A percentile compares a stretch with the other conserved stretches of the same genome.
Evolutionary conservation across 2,329 filamentous ascomycete species (phyloP).

Genomic region (Chlorencoelia australis): DNA sequence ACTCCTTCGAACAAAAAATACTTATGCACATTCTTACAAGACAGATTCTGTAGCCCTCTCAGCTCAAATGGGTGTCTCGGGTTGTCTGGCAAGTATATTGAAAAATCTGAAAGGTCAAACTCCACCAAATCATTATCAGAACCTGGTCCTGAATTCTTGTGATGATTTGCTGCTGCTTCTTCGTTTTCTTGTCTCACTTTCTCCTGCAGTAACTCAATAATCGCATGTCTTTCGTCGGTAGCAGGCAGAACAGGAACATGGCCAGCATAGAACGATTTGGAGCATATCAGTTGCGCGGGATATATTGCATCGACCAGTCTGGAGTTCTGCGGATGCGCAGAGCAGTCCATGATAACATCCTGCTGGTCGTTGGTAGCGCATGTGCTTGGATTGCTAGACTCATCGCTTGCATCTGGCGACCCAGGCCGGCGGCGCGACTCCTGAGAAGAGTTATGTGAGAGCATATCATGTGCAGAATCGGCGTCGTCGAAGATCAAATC

Average conservation of each 20-base stretch:
- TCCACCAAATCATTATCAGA: slow-evolving; percentile 27
- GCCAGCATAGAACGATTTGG: slow-evolving; percentile 11
- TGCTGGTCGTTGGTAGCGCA: too few relatives aligned
- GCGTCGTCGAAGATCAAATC: too few relatives aligned
- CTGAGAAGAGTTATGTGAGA: too few relatives aligned
- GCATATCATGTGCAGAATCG: too few relatives aligned
- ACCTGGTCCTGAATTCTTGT: background rate
- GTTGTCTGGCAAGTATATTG: slow-evolving; percentile 38
- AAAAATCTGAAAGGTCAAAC: slow-evolving; percentile 47
- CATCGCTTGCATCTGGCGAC: too few relatives aligned
- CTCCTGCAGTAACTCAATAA: slow-evolving; percentile 9
- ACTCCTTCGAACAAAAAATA: slow-evolving; percentile 50
- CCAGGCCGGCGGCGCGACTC: too few relatives aligned
- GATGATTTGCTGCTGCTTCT: background rate
- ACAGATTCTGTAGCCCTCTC: slow-evolving; percentile 42
- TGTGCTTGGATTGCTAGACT: too few relatives aligned
- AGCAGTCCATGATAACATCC: too few relatives aligned
- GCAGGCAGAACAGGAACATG: slow-evolving; percentile 8
- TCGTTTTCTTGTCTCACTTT: background rate
- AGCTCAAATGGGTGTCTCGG: slow-evolving; percentile 37
- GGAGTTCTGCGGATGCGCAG: too few relatives aligned
- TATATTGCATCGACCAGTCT: slow-evolving; percentile 3
- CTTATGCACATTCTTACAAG: slow-evolving; percentile 29
- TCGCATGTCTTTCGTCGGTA: slow-evolving; percentile 9
- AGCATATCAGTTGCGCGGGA: slow-evolving; percentile 4